phyloP scores from a whole-genome alignment of 768 basidiomycete species.

The Rhodotorula paludigena region DNA sequence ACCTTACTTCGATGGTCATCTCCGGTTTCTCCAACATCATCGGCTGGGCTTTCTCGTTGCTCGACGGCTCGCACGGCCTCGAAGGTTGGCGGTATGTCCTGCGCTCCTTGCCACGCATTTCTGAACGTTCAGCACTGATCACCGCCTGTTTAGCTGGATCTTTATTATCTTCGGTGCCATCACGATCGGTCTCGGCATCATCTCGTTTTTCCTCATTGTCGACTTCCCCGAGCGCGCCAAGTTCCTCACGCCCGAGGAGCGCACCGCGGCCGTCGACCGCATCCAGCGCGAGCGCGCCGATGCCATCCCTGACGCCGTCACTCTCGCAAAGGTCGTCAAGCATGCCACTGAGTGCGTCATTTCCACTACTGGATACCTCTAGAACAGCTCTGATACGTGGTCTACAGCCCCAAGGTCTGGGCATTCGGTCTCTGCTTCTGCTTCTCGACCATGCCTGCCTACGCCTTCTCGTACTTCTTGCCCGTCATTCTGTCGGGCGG shows the following conservation, averaged over 20 bases:
- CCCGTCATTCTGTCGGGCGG: constrained; percentile 45
- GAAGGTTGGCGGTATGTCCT: constrained; percentile 44
- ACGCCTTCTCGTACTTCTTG: constrained; percentile 42
- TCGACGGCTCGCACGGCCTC: constrained; percentile 31
- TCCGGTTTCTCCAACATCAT: constrained; percentile 44
- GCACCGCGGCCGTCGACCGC: constrained; percentile 35
- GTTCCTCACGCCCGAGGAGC: constrained; percentile 44
- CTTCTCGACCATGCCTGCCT: constrained; percentile 32
- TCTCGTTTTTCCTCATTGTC: constrained; percentile 38
- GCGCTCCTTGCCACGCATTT: too few species aligned
- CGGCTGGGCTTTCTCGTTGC: constrained; percentile 12
- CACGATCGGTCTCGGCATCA: constrained; percentile 40
- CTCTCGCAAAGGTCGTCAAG: constrained; percentile 18
- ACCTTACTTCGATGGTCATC: constrained; percentile 45
- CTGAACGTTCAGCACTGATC: background rate
- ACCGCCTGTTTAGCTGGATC: background rate
- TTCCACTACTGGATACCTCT: background rate
- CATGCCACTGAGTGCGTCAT: constrained; percentile 31
- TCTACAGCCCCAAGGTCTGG: constrained; percentile 42
- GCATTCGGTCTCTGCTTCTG: constrained; percentile 43
- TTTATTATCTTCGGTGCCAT: constrained; percentile 28
- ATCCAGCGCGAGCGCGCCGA: constrained; percentile 46
- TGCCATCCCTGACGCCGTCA: constrained; percentile 42
- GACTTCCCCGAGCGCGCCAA: constrained; percentile 47
- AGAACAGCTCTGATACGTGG: background rate